Conservation (phyloP, 345 rosid genomes). For the Erodium maritimum region DNA sequence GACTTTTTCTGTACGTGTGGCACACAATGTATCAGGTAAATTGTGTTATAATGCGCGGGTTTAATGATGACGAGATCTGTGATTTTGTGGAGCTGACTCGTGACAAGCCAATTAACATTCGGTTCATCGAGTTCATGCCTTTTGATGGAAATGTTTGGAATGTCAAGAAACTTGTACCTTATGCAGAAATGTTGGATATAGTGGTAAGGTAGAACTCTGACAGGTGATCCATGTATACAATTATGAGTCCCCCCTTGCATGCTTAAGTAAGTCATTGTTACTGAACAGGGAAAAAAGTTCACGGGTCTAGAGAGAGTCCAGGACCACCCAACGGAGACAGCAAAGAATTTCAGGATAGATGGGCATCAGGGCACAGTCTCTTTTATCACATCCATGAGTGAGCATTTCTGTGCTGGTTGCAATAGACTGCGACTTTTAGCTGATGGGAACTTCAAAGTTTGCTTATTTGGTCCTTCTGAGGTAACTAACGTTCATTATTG, state of each 20-base stretch:
- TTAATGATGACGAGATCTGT: slow-evolving; percentile 89
- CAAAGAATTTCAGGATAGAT: slow-evolving; percentile 74
- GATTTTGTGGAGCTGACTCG: slow-evolving; percentile 85
- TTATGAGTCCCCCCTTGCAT: slow-evolving; percentile 3
- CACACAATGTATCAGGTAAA: slow-evolving; percentile 39
- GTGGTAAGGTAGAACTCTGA: slow-evolving; percentile 76
- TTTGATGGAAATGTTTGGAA: slow-evolving; percentile 98
- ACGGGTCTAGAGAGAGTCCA: slow-evolving; percentile 45
- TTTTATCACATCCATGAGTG: slow-evolving; percentile 92
- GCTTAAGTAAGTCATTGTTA: slow-evolving; percentile 7
- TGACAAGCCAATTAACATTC: slow-evolving; percentile 67
- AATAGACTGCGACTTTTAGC: slow-evolving; percentile 90
- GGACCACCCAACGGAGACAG: slow-evolving; percentile 80
- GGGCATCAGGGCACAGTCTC: slow-evolving; percentile 84
- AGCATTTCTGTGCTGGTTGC: slow-evolving; percentile 98
- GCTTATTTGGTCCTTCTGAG: slow-evolving; percentile 97
- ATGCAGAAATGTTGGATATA: slow-evolving; percentile 68
- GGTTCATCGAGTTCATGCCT: slow-evolving; percentile 98
- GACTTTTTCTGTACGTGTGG: too few species aligned
- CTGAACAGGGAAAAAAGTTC: slow-evolving; percentile 38
- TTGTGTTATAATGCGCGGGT: slow-evolving; percentile 88
- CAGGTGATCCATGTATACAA: slow-evolving; percentile 12
- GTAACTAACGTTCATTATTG: slow-evolving; percentile 18
- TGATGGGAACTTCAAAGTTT: slow-evolving; percentile 98
- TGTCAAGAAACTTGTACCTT: slow-evolving; percentile 73